Base-by-base conservation (phyloP, 2,329 filamentous ascomycete genomes). In the Scedosporium aurantiacum region DNA sequence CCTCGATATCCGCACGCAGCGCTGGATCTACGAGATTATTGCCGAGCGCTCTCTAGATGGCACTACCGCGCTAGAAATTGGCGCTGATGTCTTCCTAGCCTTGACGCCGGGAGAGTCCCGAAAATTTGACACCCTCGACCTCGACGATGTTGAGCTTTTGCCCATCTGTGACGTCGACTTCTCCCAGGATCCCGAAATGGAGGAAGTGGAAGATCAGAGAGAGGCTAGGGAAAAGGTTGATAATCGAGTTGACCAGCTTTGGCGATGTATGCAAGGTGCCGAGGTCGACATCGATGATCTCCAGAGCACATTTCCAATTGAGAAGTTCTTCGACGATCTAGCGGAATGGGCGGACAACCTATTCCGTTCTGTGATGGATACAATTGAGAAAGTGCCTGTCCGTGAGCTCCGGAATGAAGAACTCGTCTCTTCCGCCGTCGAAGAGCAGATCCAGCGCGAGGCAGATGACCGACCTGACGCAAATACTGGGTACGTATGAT, bases 1-100 rank as follows among this genome's bases (percentile, higher is more conserved):
- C 2, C 64, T 78, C 25, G 66, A 71, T 3, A 70, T 78, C 27
- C 75, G 76, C 52, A 76, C 73, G 0, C 70, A 71, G 57, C 65
- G 67, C 43, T 65, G 72, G 52, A 70, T 78, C 21, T 68, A 71
- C 50, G 55, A 41, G 1, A 62, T 57, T 23, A 14, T 74, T 1
- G 66, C 66, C 5, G 54, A 27, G 1, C 55, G 59, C 5, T 58
- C 55, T 0, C 32, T 37, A 2, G 62, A 67, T 4, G 62, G 37
- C 3, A 61, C 67, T 40, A 62, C 65, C 16, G 63, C 61, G 4
- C 60, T 65, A 1, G 59, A 67, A 10, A 67, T 74, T 27, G 70
- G 69, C 18, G 62, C 64, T 3, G 65, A 70, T 5, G 75, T 76
- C 47, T 74, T 72, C 61, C 60, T 67, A 55, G 60, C 1, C 64